These are phyloP conservation scores for Arthrocladium fulminans DNA, from an alignment of 2,329 filamentous ascomycete species.

Conservation along the genomic window DNA sequence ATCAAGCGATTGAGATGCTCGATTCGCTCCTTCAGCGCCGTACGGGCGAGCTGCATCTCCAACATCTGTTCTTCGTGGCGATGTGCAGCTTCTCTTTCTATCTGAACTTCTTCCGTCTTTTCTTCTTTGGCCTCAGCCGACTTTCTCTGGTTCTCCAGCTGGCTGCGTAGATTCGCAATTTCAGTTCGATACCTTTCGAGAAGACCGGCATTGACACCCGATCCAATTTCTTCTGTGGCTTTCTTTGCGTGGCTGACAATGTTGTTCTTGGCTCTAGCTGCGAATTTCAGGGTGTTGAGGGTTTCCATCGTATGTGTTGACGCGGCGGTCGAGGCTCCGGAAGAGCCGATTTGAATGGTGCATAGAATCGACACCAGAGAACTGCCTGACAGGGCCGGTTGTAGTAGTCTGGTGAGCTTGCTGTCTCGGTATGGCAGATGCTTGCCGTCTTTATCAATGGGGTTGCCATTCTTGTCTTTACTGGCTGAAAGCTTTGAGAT, in stretches of 20 bases:
- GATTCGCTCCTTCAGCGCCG: conserved; percentile 91
- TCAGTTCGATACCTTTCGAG: conserved; percentile 91
- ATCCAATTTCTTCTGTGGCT: conserved; percentile 77
- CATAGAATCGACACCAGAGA: conserved; percentile 96
- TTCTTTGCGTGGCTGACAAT: conserved; percentile 95
- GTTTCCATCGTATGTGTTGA: conserved; percentile 78
- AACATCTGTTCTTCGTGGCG: conserved; percentile 95
- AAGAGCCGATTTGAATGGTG: conserved; percentile 81
- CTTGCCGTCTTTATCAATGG: conserved; percentile 71
- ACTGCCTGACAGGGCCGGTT: conserved; percentile 84
- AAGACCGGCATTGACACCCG: conserved; percentile 54
- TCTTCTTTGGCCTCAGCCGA: conserved; percentile 53
- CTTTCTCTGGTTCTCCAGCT: conserved; percentile 76
- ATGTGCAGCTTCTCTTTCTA: conserved; percentile 71
- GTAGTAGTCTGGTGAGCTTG: conserved; percentile 86
- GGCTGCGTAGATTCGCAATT: conserved; percentile 69
- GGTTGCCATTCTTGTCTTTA: conserved; percentile 70
- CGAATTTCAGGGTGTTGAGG: conserved; percentile 92
- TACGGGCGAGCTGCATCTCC: conserved; percentile 94
- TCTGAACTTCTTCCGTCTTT: conserved; percentile 57
- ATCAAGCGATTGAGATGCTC: conserved; percentile 94
- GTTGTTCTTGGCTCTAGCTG: conserved; percentile 91
- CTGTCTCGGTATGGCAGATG: conserved; percentile 95
- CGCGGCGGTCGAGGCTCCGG: conserved; percentile 59
- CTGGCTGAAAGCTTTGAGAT: conserved; percentile 85